phyloP scores from a whole-genome alignment of 2,329 filamentous ascomycete genomes.

The Pezicula rhizophila region DNA sequence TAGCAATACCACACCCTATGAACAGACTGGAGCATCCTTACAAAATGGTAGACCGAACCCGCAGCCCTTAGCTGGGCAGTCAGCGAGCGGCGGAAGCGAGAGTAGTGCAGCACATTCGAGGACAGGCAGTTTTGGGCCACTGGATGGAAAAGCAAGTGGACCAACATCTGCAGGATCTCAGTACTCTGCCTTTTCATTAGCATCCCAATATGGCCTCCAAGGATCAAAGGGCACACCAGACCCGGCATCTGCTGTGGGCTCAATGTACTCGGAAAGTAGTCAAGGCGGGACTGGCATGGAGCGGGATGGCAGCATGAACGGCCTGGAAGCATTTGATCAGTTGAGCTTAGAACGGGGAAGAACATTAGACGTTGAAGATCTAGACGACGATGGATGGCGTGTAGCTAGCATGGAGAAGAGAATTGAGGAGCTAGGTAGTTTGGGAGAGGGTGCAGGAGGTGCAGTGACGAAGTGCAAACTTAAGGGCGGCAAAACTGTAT shows the following conservation, averaged over 20 bases:
- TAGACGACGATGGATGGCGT: conserved; percentile 93
- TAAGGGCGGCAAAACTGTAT: conserved; percentile 87
- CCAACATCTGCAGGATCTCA: conserved; percentile 84
- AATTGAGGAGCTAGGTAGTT: conserved; percentile 79
- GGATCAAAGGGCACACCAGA: conserved; percentile 64
- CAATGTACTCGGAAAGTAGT: conserved; percentile 74
- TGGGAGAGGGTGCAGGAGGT: conserved; percentile 92
- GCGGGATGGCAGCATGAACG: conserved; percentile 73
- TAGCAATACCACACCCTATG: conserved; percentile 66
- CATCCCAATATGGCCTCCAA: conserved; percentile 63
- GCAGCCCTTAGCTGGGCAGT: conserved; percentile 50
- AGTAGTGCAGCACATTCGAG: conserved; percentile 73
- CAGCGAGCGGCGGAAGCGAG: conserved; percentile 73
- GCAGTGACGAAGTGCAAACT: conserved; percentile 88
- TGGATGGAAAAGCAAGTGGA: conserved; percentile 71
- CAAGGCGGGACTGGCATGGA: conserved; percentile 75
- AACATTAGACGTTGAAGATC: conserved; percentile 82
- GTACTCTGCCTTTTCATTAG: conserved; percentile 77
- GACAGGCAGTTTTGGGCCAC: conserved; percentile 74
- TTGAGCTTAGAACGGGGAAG: conserved; percentile 76
- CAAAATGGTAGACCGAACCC: conserved; percentile 26
- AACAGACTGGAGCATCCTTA: conserved; percentile 41
- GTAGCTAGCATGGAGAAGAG: conserved; percentile 84
- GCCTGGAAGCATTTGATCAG: conserved; percentile 71
- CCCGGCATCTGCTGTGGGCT: conserved; percentile 82